Evolutionary conservation across 2,329 filamentous ascomycete genomes (phyloP), one percentile per base, ranked within the genome.

Genomic region (Stemphylium beticola): DNA sequence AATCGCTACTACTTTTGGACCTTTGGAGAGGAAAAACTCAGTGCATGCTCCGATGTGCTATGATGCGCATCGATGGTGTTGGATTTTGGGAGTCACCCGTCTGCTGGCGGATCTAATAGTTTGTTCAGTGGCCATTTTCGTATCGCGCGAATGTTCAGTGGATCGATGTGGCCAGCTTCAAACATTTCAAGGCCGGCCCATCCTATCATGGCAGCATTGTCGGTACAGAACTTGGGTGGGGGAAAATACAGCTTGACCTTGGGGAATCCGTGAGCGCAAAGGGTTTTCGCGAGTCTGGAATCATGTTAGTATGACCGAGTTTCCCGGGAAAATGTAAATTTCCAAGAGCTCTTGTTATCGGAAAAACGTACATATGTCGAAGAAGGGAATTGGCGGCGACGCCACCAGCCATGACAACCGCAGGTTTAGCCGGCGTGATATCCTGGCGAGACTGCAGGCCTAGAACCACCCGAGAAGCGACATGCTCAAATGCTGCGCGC

Each of bases 161-260:
- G 24, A 45, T 71, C 60, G 7, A 31, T 56, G 39, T 72, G 93
- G 0, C 93, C 93, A 1, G 84, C 85, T 74, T 90, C 83, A 69
- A 85, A 97, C 93, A 99, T 97, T 77, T 98, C 93, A 62, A 93
- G 83, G 0, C 89, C 95, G 1, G 93, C 82, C 93, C 95, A 98
- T 1, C 89, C 93, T 72, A 98, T 93, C 95, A 99, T 99, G 42
- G 92, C 91, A 11, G 95, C 95, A 75, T 99, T 98, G 69, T 99
- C 95, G 0, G 92, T 97, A 71, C 95, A 98, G 48, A 93, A 81
- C 37, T 82, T 80, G 9, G 85, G 76, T 2, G 92, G 92, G n/a
- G 95, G 93, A 50, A 89, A 90, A 26, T 88, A 76, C 7, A 97
- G 74, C 10, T 81, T 66, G 24, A 96, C 73, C 60, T 85, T 65